Base-by-base conservation (phyloP, 305 asterid genomes). In the Fraxinus dipetala region DNA sequence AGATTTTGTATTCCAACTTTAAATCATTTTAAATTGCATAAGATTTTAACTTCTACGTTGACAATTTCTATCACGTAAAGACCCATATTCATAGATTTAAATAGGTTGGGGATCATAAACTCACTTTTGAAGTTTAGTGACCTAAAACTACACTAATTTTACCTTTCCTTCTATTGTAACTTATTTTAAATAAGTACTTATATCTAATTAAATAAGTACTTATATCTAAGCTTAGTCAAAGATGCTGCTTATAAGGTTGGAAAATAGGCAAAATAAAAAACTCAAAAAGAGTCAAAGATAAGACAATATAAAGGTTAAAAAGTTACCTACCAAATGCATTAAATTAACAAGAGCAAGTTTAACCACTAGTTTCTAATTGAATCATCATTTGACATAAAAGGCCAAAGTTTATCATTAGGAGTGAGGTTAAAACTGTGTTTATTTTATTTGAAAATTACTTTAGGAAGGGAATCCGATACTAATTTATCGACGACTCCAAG, bases 401-500 rank as follows among this genome's bases (percentile, higher is more conserved):
- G 22, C 40, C 26, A 81, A 78, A 79, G 54, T 78, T 77, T 67
- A 73, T 78, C 31, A 72, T 48, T 24, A 78, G 79, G 54, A 31
- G 61, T 59, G 40, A 76, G 51, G 61, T 7, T 6, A 7, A 61
- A 61, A 18, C 2, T 81, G 36, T 6, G 65, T 6, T 48, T 69
- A 69, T 79, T 78, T 79, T 70, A 36, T 24, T 61, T 54, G 11
- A 30, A 65, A 40, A 1, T 32, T 36, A 59, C 34, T 35, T 54
- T 77, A 20, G 28, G 72, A 9, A 83, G 88, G 79, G 87, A 85
- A 88, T 79, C 89, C 2, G 67, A 86, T 83, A 45, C 85, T 82
- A 69, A 32, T 65, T 67, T 77, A 63, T 80, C 75, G 86, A 87
- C 63, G 43, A 84, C 70, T 86, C 79, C 89, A 78, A 82, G 14